Evolutionary conservation across 176 grass and related monocot species (phyloP).

Genomic region (Poa pratensis): DNA sequence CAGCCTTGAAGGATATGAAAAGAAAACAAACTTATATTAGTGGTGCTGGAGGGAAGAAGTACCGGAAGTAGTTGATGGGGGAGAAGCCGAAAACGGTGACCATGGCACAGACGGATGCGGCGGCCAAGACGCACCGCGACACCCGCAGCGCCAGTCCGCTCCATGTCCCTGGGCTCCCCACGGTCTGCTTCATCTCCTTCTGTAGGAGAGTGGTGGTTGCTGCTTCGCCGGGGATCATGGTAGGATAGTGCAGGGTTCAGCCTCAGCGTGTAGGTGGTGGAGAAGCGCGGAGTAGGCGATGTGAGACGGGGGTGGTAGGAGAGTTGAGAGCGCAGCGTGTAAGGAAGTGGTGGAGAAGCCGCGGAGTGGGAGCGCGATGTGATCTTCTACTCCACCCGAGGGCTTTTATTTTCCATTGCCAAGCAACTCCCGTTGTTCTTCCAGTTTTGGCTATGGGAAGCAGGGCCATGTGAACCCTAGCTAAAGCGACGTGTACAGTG

Average conservation of each 20-base stretch:
- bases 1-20: not conserved
- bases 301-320: not conserved
- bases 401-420: not conserved
- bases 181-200: not conserved
- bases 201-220: not conserved
- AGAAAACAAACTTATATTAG: not conserved
- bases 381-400: not conserved
- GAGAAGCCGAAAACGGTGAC: slow-evolving; percentile 58
- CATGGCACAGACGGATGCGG: slow-evolving; percentile 52
- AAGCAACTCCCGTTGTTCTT: not conserved
- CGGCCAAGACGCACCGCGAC: slow-evolving; percentile 60
- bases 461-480: not conserved
- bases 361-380: no score
- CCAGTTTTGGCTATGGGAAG: not conserved
- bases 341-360: not conserved
- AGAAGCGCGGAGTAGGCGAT: no score
- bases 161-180: slow-evolving; percentile 78
- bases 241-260: not conserved
- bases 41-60: not conserved
- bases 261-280: not conserved
- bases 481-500: no score
- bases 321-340: not conserved
- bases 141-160: slow-evolving; percentile 63
- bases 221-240: not conserved
- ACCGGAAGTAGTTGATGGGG: slow-evolving; percentile 68